These are phyloP conservation scores for Plasmodium coatneyi DNA, from an alignment of 169 alveolate genomes.

Conservation along the genomic window DNA sequence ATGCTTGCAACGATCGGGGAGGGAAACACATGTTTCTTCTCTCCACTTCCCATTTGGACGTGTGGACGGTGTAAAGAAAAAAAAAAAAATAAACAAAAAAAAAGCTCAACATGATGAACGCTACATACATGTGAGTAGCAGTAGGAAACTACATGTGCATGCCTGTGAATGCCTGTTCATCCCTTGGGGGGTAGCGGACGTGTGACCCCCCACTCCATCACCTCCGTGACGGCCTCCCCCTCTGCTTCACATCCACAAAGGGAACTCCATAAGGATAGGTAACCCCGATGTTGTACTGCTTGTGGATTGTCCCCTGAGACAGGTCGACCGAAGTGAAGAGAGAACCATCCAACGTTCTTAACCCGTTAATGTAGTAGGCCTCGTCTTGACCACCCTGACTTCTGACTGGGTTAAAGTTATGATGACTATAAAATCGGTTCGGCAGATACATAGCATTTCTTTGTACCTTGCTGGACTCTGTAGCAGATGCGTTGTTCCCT, in stretches of 20 bases:
- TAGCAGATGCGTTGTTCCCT: not conserved
- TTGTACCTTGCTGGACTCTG: not conserved
- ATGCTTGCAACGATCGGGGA: not conserved
- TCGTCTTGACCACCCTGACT: not conserved
- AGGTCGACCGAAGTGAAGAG: slow-evolving; percentile 44
- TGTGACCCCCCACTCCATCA: not conserved
- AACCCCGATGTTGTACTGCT: slow-evolving; percentile 42
- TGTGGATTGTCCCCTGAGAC: slow-evolving; percentile 25
- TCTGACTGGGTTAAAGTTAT: slow-evolving; percentile 10
- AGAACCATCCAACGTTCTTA: slow-evolving; percentile 3
- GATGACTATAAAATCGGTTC: slow-evolving; percentile 11
- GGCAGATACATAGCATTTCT: slow-evolving; percentile 6
- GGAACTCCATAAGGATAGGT: slow-evolving; percentile 70
- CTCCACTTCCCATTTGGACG: not conserved
- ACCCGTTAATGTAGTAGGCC: slow-evolving; percentile 24
- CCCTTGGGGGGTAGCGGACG: not conserved
- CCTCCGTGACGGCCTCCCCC: not conserved
- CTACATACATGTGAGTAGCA: not conserved
- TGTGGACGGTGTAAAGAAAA: not conserved
- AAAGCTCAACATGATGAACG: not conserved
- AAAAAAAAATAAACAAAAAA: too few relatives aligned
- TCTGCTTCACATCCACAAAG: not conserved
- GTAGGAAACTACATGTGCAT: not conserved
- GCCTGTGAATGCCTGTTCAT: not conserved
- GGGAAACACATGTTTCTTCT: not conserved